These are phyloP conservation scores for Pneumocystis carinii DNA, from an alignment of 1,139 yeast species.

Conservation along the genomic window DNA sequence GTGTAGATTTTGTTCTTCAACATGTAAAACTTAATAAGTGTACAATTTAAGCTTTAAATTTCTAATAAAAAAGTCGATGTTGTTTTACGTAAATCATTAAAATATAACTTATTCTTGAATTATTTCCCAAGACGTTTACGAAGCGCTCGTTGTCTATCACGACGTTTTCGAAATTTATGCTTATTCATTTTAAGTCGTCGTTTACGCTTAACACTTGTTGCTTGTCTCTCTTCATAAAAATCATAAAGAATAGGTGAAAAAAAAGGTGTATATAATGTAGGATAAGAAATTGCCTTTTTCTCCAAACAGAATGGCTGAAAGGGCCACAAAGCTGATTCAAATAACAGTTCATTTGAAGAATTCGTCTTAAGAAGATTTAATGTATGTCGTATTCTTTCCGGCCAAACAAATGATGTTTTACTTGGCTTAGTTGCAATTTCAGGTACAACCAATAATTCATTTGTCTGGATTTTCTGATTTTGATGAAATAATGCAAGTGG, in stretches of 20 bases:
- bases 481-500: not conserved
- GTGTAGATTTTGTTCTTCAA: no score
- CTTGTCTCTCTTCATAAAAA: not conserved
- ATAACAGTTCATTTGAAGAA: no score
- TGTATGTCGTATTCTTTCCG: no score
- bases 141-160: conserved; percentile 30
- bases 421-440: not conserved
- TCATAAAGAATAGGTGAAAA: not conserved
- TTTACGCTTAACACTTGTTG: conserved; percentile 31
- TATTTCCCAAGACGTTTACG: conserved; percentile 25
- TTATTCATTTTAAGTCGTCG: conserved; percentile 34
- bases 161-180: conserved; percentile 33
- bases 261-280: not conserved
- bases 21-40: no score
- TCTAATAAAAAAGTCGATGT: no score
- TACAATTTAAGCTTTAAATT: no score
- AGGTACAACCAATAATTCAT: not conserved
- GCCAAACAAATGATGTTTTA: no score
- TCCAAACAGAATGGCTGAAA: no score
- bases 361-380: no score
- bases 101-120: not conserved
- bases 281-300: not conserved
- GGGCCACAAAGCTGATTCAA: no score
- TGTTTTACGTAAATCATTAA: not conserved
- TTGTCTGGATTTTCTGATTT: not conserved